Conservation (phyloP, 495 filamentous ascomycete species). For the Staphylotrichum longicolle region DNA sequence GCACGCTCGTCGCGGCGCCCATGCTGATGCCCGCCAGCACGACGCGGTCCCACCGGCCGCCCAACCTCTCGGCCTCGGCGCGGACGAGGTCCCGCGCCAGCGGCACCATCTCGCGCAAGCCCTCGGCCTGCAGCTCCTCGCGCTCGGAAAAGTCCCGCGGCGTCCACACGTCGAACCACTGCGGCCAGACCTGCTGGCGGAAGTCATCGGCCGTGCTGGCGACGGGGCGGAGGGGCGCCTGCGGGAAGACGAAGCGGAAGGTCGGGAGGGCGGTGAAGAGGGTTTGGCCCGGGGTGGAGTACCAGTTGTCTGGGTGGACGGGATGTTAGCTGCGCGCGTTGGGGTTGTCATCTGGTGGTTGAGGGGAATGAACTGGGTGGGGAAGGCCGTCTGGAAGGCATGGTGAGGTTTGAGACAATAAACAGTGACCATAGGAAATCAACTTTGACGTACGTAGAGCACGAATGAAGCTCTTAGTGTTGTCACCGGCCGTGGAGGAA, state of each 20-base stretch:
- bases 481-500: slow-evolving; percentile 61
- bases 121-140: slow-evolving; percentile 34
- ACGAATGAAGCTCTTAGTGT: slow-evolving; percentile 48
- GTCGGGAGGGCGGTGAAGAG: slow-evolving; percentile 38
- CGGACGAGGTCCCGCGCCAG: slow-evolving; percentile 25
- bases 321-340: too few species aligned
- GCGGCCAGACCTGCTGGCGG: slow-evolving; percentile 26
- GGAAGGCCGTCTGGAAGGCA: too few species aligned
- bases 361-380: too few species aligned
- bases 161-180: slow-evolving; percentile 48
- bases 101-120: slow-evolving; percentile 31
- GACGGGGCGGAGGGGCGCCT: slow-evolving; percentile 44
- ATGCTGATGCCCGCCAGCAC: slow-evolving; percentile 40
- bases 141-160: slow-evolving; percentile 30
- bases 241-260: slow-evolving; percentile 50
- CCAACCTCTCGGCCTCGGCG: slow-evolving; percentile 32
- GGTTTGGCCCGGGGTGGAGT: slow-evolving; percentile 33
- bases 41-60: slow-evolving; percentile 33
- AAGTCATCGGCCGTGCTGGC: slow-evolving; percentile 34
- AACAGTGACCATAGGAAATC: too few species aligned
- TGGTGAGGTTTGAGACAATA: too few species aligned
- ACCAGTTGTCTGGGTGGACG: slow-evolving; percentile 16
- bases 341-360: too few species aligned
- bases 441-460: slow-evolving; percentile 34
- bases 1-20: slow-evolving; percentile 47